A percentile compares a stretch with the other conserved stretches of the same genome.
These are phyloP conservation scores for Ceratocystis variospora DNA, from an alignment of 2,329 filamentous ascomycete genomes.

Conservation along the genomic window DNA sequence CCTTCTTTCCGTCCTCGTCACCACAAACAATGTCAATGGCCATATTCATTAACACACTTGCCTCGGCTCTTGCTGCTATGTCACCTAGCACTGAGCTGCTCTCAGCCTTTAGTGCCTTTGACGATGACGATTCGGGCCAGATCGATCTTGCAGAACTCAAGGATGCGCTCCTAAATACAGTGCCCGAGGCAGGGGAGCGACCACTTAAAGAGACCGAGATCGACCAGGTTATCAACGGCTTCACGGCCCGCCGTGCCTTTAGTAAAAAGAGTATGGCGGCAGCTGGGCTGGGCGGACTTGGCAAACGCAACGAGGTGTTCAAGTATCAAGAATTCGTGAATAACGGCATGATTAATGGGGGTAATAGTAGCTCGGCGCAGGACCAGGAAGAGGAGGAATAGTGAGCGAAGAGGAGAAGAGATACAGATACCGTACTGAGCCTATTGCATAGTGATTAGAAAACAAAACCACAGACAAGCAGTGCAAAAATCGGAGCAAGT, in stretches of 20 bases:
- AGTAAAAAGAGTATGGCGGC: constrained; percentile 37
- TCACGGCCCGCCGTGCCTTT: constrained; percentile 72
- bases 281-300: constrained; percentile 25
- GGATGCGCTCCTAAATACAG: constrained; percentile 69
- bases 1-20: constrained; percentile 66
- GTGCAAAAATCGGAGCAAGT: no score
- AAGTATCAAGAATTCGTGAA: constrained; percentile 84
- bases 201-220: constrained; percentile 59
- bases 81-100: constrained; percentile 68
- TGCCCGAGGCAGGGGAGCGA: constrained; percentile 56
- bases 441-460: no score
- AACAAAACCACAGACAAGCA: no score
- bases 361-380: constrained; percentile 3
- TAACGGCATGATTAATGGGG: constrained; percentile 40
- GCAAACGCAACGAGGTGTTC: constrained; percentile 75
- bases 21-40: constrained; percentile 68
- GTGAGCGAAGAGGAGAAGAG: not conserved
- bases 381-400: constrained; percentile 16
- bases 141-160: constrained; percentile 71
- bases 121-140: constrained; percentile 89
- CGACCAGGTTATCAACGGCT: constrained; percentile 75
- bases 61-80: constrained; percentile 57
- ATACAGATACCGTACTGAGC: not conserved
- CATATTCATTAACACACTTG: constrained; percentile 70
- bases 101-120: constrained; percentile 87